Conservation (phyloP, 257 asterid genomes). For the Thymus mandschuricus region DNA sequence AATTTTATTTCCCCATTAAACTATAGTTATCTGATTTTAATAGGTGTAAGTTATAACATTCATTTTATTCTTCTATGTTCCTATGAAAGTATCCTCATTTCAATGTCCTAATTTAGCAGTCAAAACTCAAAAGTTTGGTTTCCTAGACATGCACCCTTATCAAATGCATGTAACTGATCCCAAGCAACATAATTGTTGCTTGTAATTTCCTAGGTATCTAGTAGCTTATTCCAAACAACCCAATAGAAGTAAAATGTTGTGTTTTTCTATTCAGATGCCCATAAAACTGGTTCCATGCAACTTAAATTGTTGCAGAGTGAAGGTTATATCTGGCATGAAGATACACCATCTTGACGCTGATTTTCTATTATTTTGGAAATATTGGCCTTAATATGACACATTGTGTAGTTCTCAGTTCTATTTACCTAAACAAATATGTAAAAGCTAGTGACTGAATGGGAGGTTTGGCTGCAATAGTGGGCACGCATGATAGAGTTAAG, state of each 20-base stretch:
- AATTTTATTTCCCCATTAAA: background rate
- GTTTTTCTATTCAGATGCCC: background rate
- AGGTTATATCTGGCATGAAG: background rate
- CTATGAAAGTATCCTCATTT: background rate
- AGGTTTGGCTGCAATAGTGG: slow-evolving; percentile 2
- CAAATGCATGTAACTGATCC: too few species aligned
- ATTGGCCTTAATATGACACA: slow-evolving; percentile 9
- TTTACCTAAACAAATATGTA: background rate
- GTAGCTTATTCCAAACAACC: too few species aligned
- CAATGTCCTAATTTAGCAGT: background rate
- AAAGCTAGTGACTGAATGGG: background rate
- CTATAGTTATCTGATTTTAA: background rate
- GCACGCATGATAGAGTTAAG: too few species aligned
- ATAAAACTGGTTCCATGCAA: background rate
- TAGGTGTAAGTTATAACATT: background rate
- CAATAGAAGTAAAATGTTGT: background rate
- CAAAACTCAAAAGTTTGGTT: too few species aligned
- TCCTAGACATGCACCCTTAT: too few species aligned
- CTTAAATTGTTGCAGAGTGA: background rate
- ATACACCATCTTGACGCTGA: background rate
- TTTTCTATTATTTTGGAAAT: background rate
- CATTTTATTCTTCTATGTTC: background rate
- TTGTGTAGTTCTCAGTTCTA: background rate
- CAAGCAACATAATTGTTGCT: too few species aligned
- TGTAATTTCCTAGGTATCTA: too few species aligned